phyloP scores from a whole-genome alignment of 108 stramenopile species.

The Skeletonema costatum region DNA sequence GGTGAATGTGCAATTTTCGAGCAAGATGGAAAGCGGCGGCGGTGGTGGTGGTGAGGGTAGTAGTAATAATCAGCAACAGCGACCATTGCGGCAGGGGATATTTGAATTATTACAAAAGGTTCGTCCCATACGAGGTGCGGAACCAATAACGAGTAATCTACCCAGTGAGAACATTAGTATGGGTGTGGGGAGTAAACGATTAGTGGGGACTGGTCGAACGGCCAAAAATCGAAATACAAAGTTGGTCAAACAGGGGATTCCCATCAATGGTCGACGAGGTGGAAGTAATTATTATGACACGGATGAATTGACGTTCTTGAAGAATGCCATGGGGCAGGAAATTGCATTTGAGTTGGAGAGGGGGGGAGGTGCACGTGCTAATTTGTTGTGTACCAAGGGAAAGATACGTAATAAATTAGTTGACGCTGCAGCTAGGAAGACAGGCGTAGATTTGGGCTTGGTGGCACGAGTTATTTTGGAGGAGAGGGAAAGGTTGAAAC shows the following conservation, averaged over 20 bases:
- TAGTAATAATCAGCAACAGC: slow-evolving; percentile 27
- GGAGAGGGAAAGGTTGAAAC: slow-evolving; percentile 51
- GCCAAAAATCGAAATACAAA: slow-evolving; percentile 78
- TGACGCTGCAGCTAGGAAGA: slow-evolving; percentile 84
- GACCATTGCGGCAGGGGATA: slow-evolving; percentile 69
- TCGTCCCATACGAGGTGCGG: slow-evolving; percentile 47
- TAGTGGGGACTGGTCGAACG: slow-evolving; percentile 90
- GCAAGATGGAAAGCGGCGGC: slow-evolving; percentile 46
- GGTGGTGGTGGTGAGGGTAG: slow-evolving; percentile 14
- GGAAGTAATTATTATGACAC: slow-evolving; percentile 7
- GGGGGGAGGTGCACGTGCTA: slow-evolving; percentile 85
- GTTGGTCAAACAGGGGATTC: slow-evolving; percentile 68
- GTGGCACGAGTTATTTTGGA: slow-evolving; percentile 47
- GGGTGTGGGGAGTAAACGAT: slow-evolving; percentile 84
- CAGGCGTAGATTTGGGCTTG: slow-evolving; percentile 71
- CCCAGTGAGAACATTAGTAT: slow-evolving; percentile 90
- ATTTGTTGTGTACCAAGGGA: slow-evolving; percentile 65
- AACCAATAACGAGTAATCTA: slow-evolving; percentile 83
- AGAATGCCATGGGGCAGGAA: slow-evolving; percentile 90
- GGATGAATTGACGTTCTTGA: slow-evolving; percentile 79
- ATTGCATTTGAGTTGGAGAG: slow-evolving; percentile 86
- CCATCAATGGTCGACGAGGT: slow-evolving; percentile 14
- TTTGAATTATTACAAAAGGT: slow-evolving; percentile 91
- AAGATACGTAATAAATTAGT: slow-evolving; percentile 66
- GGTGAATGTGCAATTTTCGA: slow-evolving; percentile 75